Conservation (phyloP, 331 rosid genomes). For the Quercus phellos region DNA sequence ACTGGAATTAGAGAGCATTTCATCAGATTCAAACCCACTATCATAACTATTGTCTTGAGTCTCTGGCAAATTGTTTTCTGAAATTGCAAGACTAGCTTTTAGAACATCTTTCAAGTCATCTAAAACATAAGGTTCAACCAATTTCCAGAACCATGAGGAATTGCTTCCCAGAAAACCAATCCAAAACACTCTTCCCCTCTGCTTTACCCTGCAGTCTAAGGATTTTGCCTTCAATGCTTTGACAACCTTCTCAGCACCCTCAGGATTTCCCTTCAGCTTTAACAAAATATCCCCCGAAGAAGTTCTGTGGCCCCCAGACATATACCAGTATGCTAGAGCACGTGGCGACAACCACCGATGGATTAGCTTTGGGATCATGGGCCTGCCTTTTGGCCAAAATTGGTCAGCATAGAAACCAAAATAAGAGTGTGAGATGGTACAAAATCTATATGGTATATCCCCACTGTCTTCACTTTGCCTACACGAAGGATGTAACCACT, state of each 20-base stretch:
- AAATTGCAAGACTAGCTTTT: conserved; percentile 26
- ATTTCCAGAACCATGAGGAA: conserved; percentile 68
- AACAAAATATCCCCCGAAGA: conserved; percentile 69
- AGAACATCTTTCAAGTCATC: conserved; percentile 45
- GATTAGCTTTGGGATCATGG: conserved; percentile 64
- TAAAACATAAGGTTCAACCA: conserved; percentile 66
- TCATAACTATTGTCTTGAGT: conserved; percentile 40
- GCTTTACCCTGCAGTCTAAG: conserved; percentile 71
- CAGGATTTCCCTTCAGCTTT: conserved; percentile 70
- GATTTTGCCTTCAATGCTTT: conserved; percentile 59
- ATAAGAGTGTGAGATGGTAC: conserved; percentile 59
- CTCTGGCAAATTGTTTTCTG: conserved; percentile 23
- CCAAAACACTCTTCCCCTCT: conserved; percentile 76
- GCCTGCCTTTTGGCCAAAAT: conserved; percentile 80
- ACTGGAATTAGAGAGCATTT: conserved; percentile 25
- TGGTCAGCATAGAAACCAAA: conserved; percentile 85
- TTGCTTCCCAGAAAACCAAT: conserved; percentile 77
- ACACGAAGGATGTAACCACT: conserved; percentile 85
- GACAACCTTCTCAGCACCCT: conserved; percentile 68
- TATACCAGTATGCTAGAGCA: conserved; percentile 92
- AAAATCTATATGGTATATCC: conserved; percentile 50
- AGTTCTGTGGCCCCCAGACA: conserved; percentile 74
- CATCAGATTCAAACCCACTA: conserved; percentile 51
- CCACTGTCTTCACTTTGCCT: conserved; percentile 43
- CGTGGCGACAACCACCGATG: conserved; percentile 92